These are phyloP conservation scores for Tetraselmis chui DNA, from an alignment of 139 green algal genomes.

Conservation along the genomic window DNA sequence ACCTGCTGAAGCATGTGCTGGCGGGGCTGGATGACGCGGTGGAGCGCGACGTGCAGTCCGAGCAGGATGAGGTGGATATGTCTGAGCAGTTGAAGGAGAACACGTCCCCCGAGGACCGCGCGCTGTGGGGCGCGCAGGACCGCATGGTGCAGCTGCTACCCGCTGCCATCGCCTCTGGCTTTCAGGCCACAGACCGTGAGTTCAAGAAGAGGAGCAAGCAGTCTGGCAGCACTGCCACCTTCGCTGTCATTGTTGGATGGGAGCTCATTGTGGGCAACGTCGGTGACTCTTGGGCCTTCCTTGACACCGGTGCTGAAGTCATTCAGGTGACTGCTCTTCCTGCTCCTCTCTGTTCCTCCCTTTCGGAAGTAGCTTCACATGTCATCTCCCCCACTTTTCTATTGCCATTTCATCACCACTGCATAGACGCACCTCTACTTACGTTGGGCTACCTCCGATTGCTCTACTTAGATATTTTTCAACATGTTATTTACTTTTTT, in stretches of 20 bases:
- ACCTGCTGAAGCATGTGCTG: slow-evolving; percentile 48
- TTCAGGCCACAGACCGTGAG: slow-evolving; percentile 11
- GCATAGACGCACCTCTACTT: no score
- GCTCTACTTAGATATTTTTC: neutral
- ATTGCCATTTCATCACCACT: no score
- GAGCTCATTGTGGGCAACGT: slow-evolving; percentile 51
- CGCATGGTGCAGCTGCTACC: slow-evolving; percentile 22
- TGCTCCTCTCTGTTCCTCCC: no score
- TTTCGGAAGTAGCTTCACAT: no score
- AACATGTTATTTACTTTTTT: neutral
- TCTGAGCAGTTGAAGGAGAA: neutral
- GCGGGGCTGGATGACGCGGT: slow-evolving; percentile 19
- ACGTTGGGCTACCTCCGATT: no score
- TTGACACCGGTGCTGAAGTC: slow-evolving; percentile 67
- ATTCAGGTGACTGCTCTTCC: no score
- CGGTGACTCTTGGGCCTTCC: slow-evolving; percentile 49
- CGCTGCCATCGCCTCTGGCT: slow-evolving; percentile 8
- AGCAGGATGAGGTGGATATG: slow-evolving; percentile 16
- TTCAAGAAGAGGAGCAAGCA: slow-evolving; percentile 8
- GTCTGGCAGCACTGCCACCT: slow-evolving; percentile 69
- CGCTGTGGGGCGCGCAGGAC: slow-evolving; percentile 30
- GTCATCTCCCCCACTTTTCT: no score
- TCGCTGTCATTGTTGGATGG: slow-evolving; percentile 57
- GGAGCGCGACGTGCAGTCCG: neutral
- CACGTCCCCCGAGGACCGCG: neutral